phyloP scores from a whole-genome alignment of 2,329 filamentous ascomycete genomes.

The Akanthomyces lecanii region DNA sequence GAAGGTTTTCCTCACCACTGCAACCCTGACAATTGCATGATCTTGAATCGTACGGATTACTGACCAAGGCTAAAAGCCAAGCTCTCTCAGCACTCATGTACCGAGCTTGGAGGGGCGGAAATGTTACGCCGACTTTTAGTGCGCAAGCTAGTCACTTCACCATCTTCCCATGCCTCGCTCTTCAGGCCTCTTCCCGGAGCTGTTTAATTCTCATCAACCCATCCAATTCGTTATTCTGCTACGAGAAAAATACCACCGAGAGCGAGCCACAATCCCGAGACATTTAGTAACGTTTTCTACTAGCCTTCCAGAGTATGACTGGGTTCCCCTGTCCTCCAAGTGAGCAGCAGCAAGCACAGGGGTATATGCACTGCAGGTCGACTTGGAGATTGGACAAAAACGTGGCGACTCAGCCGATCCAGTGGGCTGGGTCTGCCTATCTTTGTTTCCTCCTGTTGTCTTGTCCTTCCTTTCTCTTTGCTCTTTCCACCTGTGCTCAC shows the following conservation, averaged over 20 bases:
- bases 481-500: background rate
- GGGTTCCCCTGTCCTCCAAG: slow-evolving; percentile 4
- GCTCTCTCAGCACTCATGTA: background rate
- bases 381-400: slow-evolving; percentile 14
- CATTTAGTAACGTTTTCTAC: slow-evolving; percentile 2
- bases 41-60: background rate
- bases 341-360: slow-evolving; percentile 1
- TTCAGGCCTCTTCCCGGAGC: background rate
- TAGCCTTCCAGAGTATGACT: background rate
- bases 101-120: background rate
- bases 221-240: background rate
- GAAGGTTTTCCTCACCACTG: background rate
- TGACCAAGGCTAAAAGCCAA: background rate
- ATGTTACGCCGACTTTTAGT: slow-evolving; percentile 2
- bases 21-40: background rate
- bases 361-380: background rate
- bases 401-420: slow-evolving; percentile 9
- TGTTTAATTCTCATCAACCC: background rate
- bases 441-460: background rate
- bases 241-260: background rate
- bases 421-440: background rate
- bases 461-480: background rate
- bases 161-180: background rate
- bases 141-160: background rate
- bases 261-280: background rate